These are phyloP conservation scores for Silene coronaria DNA, from an alignment of 179 eudicot genomes.

Conservation along the genomic window DNA sequence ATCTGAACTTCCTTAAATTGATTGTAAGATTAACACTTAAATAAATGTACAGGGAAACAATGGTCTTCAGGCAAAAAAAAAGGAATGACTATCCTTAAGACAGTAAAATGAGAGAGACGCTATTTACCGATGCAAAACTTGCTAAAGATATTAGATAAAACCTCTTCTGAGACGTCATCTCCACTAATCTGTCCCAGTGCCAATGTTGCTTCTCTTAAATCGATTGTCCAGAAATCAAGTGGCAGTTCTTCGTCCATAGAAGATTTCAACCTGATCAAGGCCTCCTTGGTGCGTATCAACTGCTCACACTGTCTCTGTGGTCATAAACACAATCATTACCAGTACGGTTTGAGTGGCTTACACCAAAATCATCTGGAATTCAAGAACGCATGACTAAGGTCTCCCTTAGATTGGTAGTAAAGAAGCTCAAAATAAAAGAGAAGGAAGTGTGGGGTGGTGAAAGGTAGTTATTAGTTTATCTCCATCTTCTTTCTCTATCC, in stretches of 20 bases:
- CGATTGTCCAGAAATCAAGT: constrained; percentile 87
- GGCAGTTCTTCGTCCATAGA: constrained; percentile 77
- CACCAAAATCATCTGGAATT: neutral
- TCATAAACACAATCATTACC: neutral
- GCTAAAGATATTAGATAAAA: constrained; percentile 69
- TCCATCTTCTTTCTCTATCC: too few species aligned
- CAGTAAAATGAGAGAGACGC: neutral
- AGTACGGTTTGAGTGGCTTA: neutral
- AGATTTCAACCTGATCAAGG: constrained; percentile 55
- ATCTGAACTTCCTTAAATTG: too few species aligned
- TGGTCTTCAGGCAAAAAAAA: too few species aligned
- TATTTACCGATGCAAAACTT: constrained; percentile 95
- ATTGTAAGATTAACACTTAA: too few species aligned
- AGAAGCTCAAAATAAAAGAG: too few species aligned
- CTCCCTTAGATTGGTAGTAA: too few species aligned
- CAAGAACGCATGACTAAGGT: too few species aligned
- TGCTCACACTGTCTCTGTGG: constrained; percentile 90
- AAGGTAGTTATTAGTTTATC: too few species aligned
- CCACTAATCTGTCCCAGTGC: constrained; percentile 88
- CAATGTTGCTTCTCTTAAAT: constrained; percentile 79
- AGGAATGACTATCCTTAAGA: neutral
- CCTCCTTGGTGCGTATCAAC: constrained; percentile 83
- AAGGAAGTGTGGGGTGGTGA: too few species aligned
- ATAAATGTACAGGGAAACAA: too few species aligned
- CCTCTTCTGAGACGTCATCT: constrained; percentile 86